Conservation (phyloP, 495 filamentous ascomycete species). For the Tuber aestivum region DNA sequence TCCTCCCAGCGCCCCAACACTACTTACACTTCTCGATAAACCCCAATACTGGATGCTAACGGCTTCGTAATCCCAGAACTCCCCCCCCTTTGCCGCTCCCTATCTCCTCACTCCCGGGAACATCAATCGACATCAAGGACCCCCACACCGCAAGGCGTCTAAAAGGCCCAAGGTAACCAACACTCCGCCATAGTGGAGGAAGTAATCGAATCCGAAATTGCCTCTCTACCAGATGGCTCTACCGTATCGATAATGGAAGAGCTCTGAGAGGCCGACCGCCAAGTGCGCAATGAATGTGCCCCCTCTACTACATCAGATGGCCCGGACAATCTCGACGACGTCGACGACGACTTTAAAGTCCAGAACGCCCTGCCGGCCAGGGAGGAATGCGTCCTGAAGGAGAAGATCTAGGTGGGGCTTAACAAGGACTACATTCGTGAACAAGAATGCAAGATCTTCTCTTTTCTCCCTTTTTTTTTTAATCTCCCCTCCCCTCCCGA, state of each 20-base stretch:
- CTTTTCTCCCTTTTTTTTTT: too few species aligned
- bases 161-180: slow-evolving; percentile 33
- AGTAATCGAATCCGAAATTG: slow-evolving; percentile 38
- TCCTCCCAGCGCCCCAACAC: not conserved
- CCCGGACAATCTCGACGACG: slow-evolving; percentile 52
- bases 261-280: slow-evolving; percentile 28
- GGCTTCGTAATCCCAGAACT: slow-evolving; percentile 53
- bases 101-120: slow-evolving; percentile 1
- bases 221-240: slow-evolving; percentile 30
- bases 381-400: slow-evolving; percentile 68
- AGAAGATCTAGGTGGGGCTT: slow-evolving; percentile 84
- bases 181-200: slow-evolving; percentile 35
- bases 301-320: slow-evolving; percentile 27
- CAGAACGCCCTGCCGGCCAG: slow-evolving; percentile 62
- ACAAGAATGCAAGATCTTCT: slow-evolving; percentile 64
- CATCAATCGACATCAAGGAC: slow-evolving; percentile 4
- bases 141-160: slow-evolving; percentile 5
- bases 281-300: slow-evolving; percentile 23
- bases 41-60: slow-evolving; percentile 47
- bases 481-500: too few species aligned
- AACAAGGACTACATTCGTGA: slow-evolving; percentile 84
- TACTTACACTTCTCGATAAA: not conserved
- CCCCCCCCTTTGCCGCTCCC: slow-evolving; percentile 30
- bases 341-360: slow-evolving; percentile 82
- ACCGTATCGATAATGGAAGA: slow-evolving; percentile 27